These are phyloP conservation scores for Trichoderma endophyticum DNA, from an alignment of 2,329 filamentous ascomycete genomes.

Conservation along the genomic window DNA sequence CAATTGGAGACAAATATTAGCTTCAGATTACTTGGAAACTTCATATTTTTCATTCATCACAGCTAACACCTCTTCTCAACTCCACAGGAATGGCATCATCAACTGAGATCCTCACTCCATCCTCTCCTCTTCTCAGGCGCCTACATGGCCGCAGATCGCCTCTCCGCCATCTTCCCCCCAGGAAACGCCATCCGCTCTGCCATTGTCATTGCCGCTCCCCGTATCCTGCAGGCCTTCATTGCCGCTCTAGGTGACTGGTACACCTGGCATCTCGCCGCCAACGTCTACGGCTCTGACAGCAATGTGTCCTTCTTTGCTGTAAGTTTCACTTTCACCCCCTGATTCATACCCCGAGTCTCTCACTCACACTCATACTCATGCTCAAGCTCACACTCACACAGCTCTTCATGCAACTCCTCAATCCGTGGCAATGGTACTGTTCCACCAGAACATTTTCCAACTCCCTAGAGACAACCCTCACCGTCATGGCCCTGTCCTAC, in stretches of 20 bases:
- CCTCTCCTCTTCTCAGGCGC: slow-evolving; percentile 78
- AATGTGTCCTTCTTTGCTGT: slow-evolving; percentile 68
- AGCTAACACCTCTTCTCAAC: slow-evolving; percentile 13
- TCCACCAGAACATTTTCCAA: slow-evolving; percentile 93
- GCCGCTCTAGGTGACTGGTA: slow-evolving; percentile 80
- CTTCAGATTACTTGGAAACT: neutral
- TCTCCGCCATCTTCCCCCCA: slow-evolving; percentile 54
- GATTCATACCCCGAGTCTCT: neutral
- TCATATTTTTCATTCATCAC: neutral
- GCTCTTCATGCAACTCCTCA: slow-evolving; percentile 38
- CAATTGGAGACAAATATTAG: neutral
- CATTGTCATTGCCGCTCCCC: slow-evolving; percentile 69
- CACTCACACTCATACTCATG: too few species aligned
- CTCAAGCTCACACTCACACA: slow-evolving; percentile 17
- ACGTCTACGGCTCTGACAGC: slow-evolving; percentile 65
- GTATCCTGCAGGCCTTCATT: slow-evolving; percentile 70
- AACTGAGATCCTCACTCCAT: slow-evolving; percentile 85
- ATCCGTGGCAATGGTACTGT: slow-evolving; percentile 91
- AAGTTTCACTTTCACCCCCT: slow-evolving; percentile 32
- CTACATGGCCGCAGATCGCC: slow-evolving; percentile 61
- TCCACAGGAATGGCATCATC: slow-evolving; percentile 82
- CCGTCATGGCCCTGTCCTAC: slow-evolving; percentile 70
- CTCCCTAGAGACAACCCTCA: slow-evolving; percentile 85
- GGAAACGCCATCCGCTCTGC: slow-evolving; percentile 58
- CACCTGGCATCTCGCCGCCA: slow-evolving; percentile 77